Conservation (phyloP, 345 rosid species). For the Populus tremula region DNA sequence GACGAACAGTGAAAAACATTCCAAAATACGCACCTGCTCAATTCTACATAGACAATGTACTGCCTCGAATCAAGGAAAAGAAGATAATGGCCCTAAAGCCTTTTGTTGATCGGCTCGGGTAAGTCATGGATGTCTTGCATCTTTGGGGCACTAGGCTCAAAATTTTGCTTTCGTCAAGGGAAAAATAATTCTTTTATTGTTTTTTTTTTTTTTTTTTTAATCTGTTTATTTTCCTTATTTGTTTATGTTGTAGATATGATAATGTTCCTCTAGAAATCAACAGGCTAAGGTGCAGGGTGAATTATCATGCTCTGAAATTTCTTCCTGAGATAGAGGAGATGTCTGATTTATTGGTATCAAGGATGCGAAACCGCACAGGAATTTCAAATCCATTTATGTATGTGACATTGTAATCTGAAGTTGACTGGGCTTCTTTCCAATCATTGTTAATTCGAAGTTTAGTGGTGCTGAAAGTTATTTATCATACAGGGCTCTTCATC, state of each 20-base stretch:
- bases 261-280: slow-evolving; percentile 97
- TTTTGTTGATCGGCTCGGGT: slow-evolving; percentile 99
- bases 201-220: neutral
- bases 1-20: slow-evolving; percentile 97
- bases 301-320: slow-evolving; percentile 97
- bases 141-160: neutral
- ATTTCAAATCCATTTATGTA: slow-evolving; percentile 82
- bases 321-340: slow-evolving; percentile 87
- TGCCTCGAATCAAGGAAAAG: slow-evolving; percentile 97
- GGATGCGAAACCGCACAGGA: slow-evolving; percentile 97
- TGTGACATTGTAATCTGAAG: slow-evolving; percentile 26
- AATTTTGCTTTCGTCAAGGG: slow-evolving; percentile 3
- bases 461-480: slow-evolving; percentile 8
- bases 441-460: slow-evolving; percentile 13
- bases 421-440: slow-evolving; percentile 15
- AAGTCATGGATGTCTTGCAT: slow-evolving; percentile 24
- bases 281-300: slow-evolving; percentile 96
- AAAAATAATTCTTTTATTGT: neutral
- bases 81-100: slow-evolving; percentile 98
- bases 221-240: slow-evolving; percentile 12
- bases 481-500: slow-evolving; percentile 92
- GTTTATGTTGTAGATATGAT: slow-evolving; percentile 64
- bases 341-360: slow-evolving; percentile 82
- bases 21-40: slow-evolving; percentile 99
- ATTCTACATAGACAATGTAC: slow-evolving; percentile 95